Conservation (phyloP, 2,329 filamentous ascomycete genomes). For the Trichoderma guizhouense region DNA sequence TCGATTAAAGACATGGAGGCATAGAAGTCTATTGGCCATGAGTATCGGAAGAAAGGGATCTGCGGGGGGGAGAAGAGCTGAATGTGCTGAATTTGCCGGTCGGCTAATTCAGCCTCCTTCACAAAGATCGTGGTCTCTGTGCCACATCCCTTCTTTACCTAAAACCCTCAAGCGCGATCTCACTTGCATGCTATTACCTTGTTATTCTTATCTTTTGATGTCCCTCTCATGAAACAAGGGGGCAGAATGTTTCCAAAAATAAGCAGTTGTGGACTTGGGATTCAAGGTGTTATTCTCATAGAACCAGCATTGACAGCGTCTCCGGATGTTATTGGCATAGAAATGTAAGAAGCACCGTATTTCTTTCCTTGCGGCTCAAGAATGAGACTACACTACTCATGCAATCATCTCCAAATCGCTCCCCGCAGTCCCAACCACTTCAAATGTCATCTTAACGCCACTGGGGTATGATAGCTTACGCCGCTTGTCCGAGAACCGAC, state of each 20-base stretch:
- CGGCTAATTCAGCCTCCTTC: not conserved
- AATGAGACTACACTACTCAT: not conserved
- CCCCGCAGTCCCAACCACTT: not conserved
- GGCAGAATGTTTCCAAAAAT: not conserved
- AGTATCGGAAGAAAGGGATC: not conserved
- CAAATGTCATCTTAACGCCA: not conserved
- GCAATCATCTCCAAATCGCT: not conserved
- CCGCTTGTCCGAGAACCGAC: not conserved
- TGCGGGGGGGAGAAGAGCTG: not conserved
- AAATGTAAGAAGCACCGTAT: not conserved
- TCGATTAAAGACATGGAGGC: not conserved
- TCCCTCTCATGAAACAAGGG: not conserved
- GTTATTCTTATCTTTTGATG: not conserved
- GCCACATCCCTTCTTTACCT: too few species aligned
- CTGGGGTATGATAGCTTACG: not conserved
- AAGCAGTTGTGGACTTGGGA: too few species aligned
- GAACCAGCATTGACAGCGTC: accelerated
- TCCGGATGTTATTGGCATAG: not conserved
- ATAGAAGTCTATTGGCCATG: not conserved
- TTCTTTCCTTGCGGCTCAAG: not conserved
- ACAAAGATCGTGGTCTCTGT: not conserved
- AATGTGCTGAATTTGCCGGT: not conserved
- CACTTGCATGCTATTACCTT: too few species aligned
- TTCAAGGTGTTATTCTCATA: accelerated
- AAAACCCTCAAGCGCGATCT: too few species aligned